Evolutionary conservation across 164 flowering plant species (phyloP), one percentile per base, ranked within the genome.

Genomic region (Macadamia integrifolia): DNA sequence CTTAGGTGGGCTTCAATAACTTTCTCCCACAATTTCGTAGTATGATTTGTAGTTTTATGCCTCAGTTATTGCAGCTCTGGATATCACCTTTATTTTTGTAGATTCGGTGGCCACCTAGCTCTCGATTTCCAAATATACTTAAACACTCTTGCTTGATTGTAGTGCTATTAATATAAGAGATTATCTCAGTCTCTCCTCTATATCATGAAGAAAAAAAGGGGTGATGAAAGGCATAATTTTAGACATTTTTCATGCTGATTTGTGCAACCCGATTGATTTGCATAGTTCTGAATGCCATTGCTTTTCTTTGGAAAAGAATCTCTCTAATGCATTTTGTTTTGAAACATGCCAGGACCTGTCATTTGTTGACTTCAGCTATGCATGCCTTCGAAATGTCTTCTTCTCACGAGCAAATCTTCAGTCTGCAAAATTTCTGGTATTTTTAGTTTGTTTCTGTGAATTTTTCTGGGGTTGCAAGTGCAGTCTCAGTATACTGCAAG

Each of bases 351-450:
- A 93, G 98, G 98, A 93, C 76, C 83, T 93, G 18, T 93, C 93
- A 64, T 66, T 9, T 76, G 97, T 93, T 69, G 97, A 93, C 78
- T 93, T 93, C 87, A 90, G 98, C 81, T 81, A 78, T 84, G 94
- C 93, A 42, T 80, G 87, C 71, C 86, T 93, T 53, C 78, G 71
- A 72, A 82, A 79, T 78, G 92, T 89, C 5, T 86, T 90, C 69
- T 93, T 93, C 78, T 89, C 97, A 64, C 89, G 88, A 66, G 96
- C 98, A 68, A 87, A 91, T 77, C 96, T 93, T 73, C 96, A 90
- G 28, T 79, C 85, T 73, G 94, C 98, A 46, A 93, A 90, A 82
- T 92, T 93, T 68, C 82, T 80, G 84, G 98, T 93, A 75, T 17
- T 14, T 23, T 23, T 23, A 35, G 32, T 2, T 12, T 18, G 28